phyloP scores from a whole-genome alignment of 1,284 basidiomycete genomes.

The Quambalaria eucalypti region DNA sequence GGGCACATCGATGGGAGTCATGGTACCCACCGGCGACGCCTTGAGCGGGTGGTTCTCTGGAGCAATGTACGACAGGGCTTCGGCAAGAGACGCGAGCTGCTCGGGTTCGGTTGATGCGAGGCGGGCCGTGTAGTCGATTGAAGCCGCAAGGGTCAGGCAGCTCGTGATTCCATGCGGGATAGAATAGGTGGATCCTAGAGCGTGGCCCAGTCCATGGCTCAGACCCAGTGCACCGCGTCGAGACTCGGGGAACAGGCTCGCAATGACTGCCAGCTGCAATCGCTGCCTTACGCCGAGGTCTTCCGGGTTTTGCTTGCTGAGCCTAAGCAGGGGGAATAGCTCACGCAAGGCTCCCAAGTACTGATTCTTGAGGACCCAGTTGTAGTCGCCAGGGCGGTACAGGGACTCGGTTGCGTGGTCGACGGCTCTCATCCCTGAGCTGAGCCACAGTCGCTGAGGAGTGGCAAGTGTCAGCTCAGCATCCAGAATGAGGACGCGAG shows the following conservation, averaged over 20 bases:
- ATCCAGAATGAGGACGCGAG: slow-evolving; percentile 61
- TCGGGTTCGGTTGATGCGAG: slow-evolving; percentile 9
- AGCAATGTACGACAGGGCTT: slow-evolving; percentile 21
- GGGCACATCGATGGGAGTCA: slow-evolving; percentile 3
- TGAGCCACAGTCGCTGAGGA: slow-evolving; percentile 68
- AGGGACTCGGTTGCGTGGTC: slow-evolving; percentile 70
- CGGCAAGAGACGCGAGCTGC: slow-evolving; percentile 24
- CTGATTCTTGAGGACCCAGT: slow-evolving; percentile 53
- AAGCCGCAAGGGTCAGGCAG: slow-evolving; percentile 59
- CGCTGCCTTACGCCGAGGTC: slow-evolving; percentile 59
- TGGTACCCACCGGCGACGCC: no score
- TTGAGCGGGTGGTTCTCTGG: not conserved
- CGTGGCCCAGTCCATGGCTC: slow-evolving; percentile 60
- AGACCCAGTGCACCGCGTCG: slow-evolving; percentile 59
- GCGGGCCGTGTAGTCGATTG: slow-evolving; percentile 13
- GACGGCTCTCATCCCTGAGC: slow-evolving; percentile 55
- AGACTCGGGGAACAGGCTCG: slow-evolving; percentile 60
- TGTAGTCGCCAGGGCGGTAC: slow-evolving; percentile 55
- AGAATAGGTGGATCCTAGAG: slow-evolving; percentile 63
- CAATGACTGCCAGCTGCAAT: slow-evolving; percentile 67
- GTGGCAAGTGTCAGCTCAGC: slow-evolving; percentile 65
- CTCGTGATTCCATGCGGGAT: slow-evolving; percentile 76
- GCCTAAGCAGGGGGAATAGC: slow-evolving; percentile 64
- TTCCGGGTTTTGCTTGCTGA: slow-evolving; percentile 57
- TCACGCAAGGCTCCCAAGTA: slow-evolving; percentile 53